Evolutionary conservation across 352 stramenopile species (phyloP), one percentile per base, ranked within the genome.

Genomic region (Phytophthora multivora): DNA sequence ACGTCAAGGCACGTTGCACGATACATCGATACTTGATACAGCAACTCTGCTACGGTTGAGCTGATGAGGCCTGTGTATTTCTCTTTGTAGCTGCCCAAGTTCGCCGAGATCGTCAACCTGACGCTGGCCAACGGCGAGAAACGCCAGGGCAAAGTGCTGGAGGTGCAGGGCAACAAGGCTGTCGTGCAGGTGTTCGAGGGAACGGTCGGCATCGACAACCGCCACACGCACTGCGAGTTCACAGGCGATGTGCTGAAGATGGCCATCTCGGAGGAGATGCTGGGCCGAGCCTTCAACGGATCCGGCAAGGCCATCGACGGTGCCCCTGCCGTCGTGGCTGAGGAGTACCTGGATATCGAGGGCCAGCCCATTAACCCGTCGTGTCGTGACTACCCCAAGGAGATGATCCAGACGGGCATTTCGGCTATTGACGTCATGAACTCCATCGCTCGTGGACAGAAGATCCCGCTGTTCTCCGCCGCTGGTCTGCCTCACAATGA

Each of bases 401-500:
- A 98, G 67, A 99, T 99, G 98, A 99, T 99, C 72, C 97, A 99
- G 79, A 99, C 98, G 31, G 97, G 98, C 76, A 99, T 99, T 63
- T 99, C 96, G 25, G 97, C 97, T 52, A 99, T 99, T 80, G 98
- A 99, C 82, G 97, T 99, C 26, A 99, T 99, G 98, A 99, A 99
- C 90, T 99, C 95, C 49, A 98, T 99, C 62, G 97, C 97, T 21
- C 94, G 98, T 88, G 98, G 98, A 66, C 98, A 99, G 77, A 99
- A 99, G 79, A 99, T 99, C 75, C 98, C 98, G 63, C 95, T 99
- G 53, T 99, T 99, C 82, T 99, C 95, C 51, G 97, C 97, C 26
- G 97, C 98, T 30, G 97, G 98, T 88, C 75, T 99, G 67, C 98
- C 98, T 30, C 97, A 99, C 87, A 99, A 99, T 68, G 96, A 99